Evolutionary conservation across 805 yeast genomes (phyloP), one percentile per base, ranked within the genome.

Genomic region (Lipomyces orientalis): DNA sequence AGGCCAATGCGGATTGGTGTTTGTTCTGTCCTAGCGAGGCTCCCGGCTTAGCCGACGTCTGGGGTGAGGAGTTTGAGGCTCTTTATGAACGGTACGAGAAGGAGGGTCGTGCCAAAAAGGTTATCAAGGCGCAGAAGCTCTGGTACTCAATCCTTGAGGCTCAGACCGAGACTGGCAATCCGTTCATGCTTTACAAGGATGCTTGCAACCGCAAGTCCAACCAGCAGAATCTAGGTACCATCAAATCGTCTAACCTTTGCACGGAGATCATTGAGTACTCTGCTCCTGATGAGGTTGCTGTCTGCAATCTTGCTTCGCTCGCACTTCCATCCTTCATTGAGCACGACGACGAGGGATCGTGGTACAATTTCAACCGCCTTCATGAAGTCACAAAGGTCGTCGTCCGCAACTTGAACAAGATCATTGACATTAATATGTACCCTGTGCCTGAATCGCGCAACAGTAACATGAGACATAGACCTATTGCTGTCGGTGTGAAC

Each of bases 401-500:
- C 59, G 85, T 91, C 8, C 86, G 86, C 74, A 94, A 94, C 79
- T 82, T 94, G 78, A 89, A 94, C 82, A 84, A 81, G 76, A 85
- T 94, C 68, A 94, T 94, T 67, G 98, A 94, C 81, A 86, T 89
- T 70, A 91, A 93, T 76, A 83, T 81, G 76, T 94, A 94, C 77
- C 98, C 99, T 4, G 88, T 91, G 31, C 86, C 84, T 62, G 90
- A 87, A 71, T 94, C 98, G 4, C 84, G 83, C 74, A 76, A 70
- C 58, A 91, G 97, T 19, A 94, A 95, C 79, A 80, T 86, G 83
- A 87, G 87, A 75, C 90, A 94, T 79, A 85, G 99, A 74, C 98
- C 99, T 25, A 86, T 94, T 75, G 98, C 98, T n/a, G 80, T 94
- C 29, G 99, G 99, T 73, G 97, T 94, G n/a, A 97, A 94, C 79